Evolutionary conservation across 345 rosid species (phyloP), one percentile per base, ranked within the genome.

Genomic region (Eucalyptus caleyi): DNA sequence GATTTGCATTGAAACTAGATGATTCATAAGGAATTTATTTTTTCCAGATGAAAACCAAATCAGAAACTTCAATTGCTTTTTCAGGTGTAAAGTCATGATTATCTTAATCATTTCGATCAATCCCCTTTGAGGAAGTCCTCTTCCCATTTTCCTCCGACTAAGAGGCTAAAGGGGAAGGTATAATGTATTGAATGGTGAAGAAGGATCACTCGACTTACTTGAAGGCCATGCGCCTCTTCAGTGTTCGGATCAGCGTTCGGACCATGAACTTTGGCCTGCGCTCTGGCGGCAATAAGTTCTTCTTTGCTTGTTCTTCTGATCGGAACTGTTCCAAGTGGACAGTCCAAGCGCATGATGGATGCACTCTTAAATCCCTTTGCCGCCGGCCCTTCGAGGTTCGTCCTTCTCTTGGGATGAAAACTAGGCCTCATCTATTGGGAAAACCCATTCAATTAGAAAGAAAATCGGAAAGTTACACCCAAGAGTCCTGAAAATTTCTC

Each of bases 291-390:
- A 23, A 89, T 65, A 7, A 92, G 88, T 51, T 93, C 93, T 16
- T 88, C 92, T 90, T 91, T 91, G 1, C 92, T 90, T 8, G 77
- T 88, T 81, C 88, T 89, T 59, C 88, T 90, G 13, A 93, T 92
- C 23, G 94, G 94, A 60, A 92, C 91, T 6, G 93, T 92, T 86
- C 91, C 92, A 7, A 15, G 40, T 50, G 93, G 94, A 87, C 94
- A 92, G 49, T 90, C 92, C 44, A 89, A 32, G 24, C 87, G 90
- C 77, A 87, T 88, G n/a, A 53, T 16, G 59, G 89, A 50, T 4
- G 77, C 86, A 21, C 80, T 32, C 49, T 21, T 47, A 5, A 18
- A 1, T 50, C 62, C 42, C 3, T 21, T 32, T 5, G 40, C 77
- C 6, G 67, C 45, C 32, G 54, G 10, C 69, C 42, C 16, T 67